phyloP scores from a whole-genome alignment of 331 rosid genomes.

The Ulmus americana region DNA sequence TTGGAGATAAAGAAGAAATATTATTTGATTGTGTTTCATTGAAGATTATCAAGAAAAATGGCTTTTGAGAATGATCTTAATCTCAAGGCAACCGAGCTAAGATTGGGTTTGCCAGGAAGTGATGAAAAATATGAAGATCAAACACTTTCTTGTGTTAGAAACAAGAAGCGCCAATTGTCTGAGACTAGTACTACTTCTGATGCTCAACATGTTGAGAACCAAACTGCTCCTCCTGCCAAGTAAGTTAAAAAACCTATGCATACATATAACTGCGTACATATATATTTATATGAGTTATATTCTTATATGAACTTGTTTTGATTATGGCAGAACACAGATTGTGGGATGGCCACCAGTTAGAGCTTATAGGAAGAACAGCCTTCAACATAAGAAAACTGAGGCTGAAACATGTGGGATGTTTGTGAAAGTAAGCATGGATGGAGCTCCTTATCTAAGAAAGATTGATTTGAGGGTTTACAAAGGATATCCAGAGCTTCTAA shows the following conservation, averaged over 20 bases:
- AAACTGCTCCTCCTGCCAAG: conserved; percentile 75
- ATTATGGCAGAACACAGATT: conserved; percentile 57
- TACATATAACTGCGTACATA: neutral
- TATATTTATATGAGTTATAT: no score
- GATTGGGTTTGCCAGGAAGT: conserved; percentile 73
- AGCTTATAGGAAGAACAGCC: conserved; percentile 66
- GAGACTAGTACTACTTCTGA: conserved; percentile 23
- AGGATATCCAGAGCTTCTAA: conserved; percentile 64
- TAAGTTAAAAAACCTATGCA: conserved; percentile 23
- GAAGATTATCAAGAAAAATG: conserved; percentile 9
- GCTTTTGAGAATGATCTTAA: conserved; percentile 49
- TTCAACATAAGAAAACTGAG: conserved; percentile 43
- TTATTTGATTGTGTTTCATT: neutral
- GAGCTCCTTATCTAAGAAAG: conserved; percentile 95
- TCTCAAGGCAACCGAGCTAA: conserved; percentile 77
- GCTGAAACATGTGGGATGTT: conserved; percentile 52
- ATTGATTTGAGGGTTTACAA: conserved; percentile 65
- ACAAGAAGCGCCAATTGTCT: conserved; percentile 54
- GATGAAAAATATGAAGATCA: conserved; percentile 39
- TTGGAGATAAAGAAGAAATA: neutral
- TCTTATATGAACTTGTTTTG: neutral
- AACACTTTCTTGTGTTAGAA: conserved; percentile 5
- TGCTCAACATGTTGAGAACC: conserved; percentile 18
- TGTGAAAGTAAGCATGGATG: conserved; percentile 97
- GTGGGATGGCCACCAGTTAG: conserved; percentile 99